Conservation (phyloP, 768 basidiomycete genomes). For the Paxillus involutus region DNA sequence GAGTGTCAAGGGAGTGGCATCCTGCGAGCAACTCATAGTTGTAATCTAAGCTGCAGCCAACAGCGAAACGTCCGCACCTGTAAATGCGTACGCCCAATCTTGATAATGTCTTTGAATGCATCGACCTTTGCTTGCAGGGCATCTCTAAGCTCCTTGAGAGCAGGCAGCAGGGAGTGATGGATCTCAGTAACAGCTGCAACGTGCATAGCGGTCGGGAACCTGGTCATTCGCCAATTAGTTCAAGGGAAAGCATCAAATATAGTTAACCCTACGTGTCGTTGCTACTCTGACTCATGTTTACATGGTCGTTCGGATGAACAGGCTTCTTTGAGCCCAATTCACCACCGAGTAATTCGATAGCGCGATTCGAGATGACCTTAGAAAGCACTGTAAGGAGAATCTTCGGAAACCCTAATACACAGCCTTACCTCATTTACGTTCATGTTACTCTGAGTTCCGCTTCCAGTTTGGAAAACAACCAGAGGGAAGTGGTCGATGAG, state of each 20-base stretch:
- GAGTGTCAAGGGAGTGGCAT: slow-evolving; percentile 95
- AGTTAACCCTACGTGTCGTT: slow-evolving; percentile 83
- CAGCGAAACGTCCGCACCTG: slow-evolving; percentile 45
- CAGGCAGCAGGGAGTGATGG: slow-evolving; percentile 75
- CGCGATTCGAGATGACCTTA: slow-evolving; percentile 96
- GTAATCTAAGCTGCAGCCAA: background rate
- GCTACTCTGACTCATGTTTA: slow-evolving; percentile 98
- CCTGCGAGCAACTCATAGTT: slow-evolving; percentile 44
- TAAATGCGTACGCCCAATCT: slow-evolving; percentile 97
- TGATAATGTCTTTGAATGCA: slow-evolving; percentile 89
- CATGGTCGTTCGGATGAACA: slow-evolving; percentile 99
- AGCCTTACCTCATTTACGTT: slow-evolving; percentile 86
- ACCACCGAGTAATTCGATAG: slow-evolving; percentile 95
- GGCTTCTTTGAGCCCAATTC: slow-evolving; percentile 94
- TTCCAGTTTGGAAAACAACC: slow-evolving; percentile 99
- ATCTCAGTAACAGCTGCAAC: slow-evolving; percentile 94
- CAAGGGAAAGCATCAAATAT: background rate
- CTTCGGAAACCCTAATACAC: background rate
- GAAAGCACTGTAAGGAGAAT: background rate
- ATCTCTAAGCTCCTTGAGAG: slow-evolving; percentile 78
- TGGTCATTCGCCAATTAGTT: slow-evolving; percentile 28
- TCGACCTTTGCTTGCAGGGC: slow-evolving; percentile 82
- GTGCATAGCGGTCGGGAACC: slow-evolving; percentile 99
- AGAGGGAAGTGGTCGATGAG: slow-evolving; percentile 95
- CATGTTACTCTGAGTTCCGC: slow-evolving; percentile 99